Percentiles rank a stretch among this genome's conserved stretches.
phyloP scores from a whole-genome alignment of 257 asterid genomes.

The Primulina tabacum region DNA sequence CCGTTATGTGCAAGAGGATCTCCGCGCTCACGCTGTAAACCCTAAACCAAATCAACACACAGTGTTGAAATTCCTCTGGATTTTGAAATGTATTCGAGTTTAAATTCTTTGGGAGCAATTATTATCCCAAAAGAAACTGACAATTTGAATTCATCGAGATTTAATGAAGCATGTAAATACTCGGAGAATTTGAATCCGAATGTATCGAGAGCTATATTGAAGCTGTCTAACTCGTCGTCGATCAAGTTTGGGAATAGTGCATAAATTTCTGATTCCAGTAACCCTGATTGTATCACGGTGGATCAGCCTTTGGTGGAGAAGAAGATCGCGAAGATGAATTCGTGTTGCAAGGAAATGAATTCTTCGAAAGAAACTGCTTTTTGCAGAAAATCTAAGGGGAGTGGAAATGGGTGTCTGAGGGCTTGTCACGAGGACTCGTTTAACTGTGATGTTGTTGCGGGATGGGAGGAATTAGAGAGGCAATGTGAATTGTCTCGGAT shows the following conservation, averaged over 20 bases:
- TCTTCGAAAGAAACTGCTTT: conserved; percentile 24
- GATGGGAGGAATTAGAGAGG: conserved; percentile 15
- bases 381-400: conserved; percentile 57
- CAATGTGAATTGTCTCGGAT: conserved; percentile 22
- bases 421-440: conserved; percentile 5
- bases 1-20: conserved; percentile 41
- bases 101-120: conserved; percentile 26
- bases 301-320: not conserved
- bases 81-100: conserved; percentile 33
- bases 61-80: conserved; percentile 1
- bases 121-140: conserved; percentile 20
- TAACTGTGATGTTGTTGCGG: conserved; percentile 11
- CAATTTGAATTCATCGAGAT: conserved; percentile 35
- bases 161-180: conserved; percentile 22
- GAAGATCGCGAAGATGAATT: conserved; percentile 59
- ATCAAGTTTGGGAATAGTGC: conserved; percentile 40
- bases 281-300: conserved; percentile 25
- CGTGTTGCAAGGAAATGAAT: conserved; percentile 27
- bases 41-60: not conserved
- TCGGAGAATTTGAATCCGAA: conserved; percentile 65
- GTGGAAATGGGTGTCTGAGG: conserved; percentile 53
- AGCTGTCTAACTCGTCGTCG: conserved; percentile 18
- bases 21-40: conserved; percentile 13
- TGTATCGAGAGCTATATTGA: not conserved
- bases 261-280: conserved; percentile 40